Conservation (phyloP, 208 protist genomes). For the Trypanosoma melophagium region DNA sequence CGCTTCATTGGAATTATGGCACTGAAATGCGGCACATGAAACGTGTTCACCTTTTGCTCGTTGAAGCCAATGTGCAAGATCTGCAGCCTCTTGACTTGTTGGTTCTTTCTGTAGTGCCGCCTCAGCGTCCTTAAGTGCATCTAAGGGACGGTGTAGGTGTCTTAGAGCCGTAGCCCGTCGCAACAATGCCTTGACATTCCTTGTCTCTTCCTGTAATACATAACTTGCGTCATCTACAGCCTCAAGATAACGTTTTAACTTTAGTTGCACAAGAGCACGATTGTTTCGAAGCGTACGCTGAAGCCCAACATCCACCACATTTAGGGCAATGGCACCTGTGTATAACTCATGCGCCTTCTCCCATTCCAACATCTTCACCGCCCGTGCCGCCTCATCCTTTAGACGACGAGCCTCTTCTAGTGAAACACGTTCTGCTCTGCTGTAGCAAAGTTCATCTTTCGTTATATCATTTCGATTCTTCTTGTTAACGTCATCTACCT, state of each 20-base stretch:
- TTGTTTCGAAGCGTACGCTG: slow-evolving; percentile 41
- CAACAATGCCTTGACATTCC: slow-evolving; percentile 49
- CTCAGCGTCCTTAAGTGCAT: slow-evolving; percentile 37
- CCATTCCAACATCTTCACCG: slow-evolving; percentile 33
- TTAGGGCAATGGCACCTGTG: slow-evolving; percentile 33
- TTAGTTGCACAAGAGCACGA: slow-evolving; percentile 33
- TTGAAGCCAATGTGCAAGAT: slow-evolving; percentile 17
- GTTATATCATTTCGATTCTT: neutral
- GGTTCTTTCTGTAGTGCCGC: slow-evolving; percentile 28
- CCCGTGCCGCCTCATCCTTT: slow-evolving; percentile 34
- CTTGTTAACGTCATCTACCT: slow-evolving; percentile 15
- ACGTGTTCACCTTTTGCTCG: slow-evolving; percentile 36
- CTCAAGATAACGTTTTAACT: slow-evolving; percentile 26
- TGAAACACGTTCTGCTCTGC: slow-evolving; percentile 29
- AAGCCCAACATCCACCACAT: slow-evolving; percentile 28
- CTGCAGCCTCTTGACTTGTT: slow-evolving; percentile 30
- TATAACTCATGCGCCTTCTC: slow-evolving; percentile 30
- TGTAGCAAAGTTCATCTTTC: slow-evolving; percentile 20
- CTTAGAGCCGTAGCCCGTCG: slow-evolving; percentile 37
- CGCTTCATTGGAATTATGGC: slow-evolving; percentile 12
- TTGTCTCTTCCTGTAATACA: slow-evolving; percentile 32
- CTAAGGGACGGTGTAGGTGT: slow-evolving; percentile 33
- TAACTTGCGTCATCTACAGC: slow-evolving; percentile 33
- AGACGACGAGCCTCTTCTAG: slow-evolving; percentile 33
- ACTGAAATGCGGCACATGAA: slow-evolving; percentile 21